Evolutionary conservation across 1,284 basidiomycete species (phyloP), one percentile per base, ranked within the genome.

Genomic region (Sphaerobolus stellatus): DNA sequence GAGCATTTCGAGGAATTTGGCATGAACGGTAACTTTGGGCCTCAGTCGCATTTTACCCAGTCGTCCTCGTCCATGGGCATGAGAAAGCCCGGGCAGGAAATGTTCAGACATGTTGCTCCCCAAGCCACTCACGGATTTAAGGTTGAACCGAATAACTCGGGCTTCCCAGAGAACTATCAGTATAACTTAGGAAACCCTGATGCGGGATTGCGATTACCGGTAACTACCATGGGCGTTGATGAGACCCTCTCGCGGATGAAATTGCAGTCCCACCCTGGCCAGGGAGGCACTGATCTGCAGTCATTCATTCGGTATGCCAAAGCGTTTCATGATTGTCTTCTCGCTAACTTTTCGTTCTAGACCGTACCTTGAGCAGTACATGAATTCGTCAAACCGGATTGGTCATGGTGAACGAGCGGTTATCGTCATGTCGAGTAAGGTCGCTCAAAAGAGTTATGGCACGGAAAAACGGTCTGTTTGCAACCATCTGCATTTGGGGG

Each of bases 361-460:
- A 28, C 88, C 89, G 14, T 89, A 83, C 68, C 73, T 92, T 59
- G 88, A 91, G 60, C 88, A 90, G 66, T 98, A 95, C 69, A 82
- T 94, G 48, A 81, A 86, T 27, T 83, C 92, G 11, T 78, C 84
- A 24, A 97, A 97, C 69, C 84, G 94, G 24, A 81, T 98, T 48
- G 88, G 89, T 1, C 88, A 92, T 63, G 95, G 95, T 46, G 95
- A 98, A 72, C 83, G 94, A 50, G 94, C 92, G 11, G 84, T 98
- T 58, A 89, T 97, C 56, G 90, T 98, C 65, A 94, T 97, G 90
- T 95, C 93, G 24, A 93, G 91, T 68, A 94, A 91, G 67, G 94
- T 98, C 36, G 96, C 93, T 2, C 96, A 98, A 75, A 97, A 98
- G 70, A 94, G 91, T 18, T 98, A 98, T 66, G 94, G 94, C 36